Base-by-base conservation (phyloP, 2,329 filamentous ascomycete species). In the Epichloe amarillans region DNA sequence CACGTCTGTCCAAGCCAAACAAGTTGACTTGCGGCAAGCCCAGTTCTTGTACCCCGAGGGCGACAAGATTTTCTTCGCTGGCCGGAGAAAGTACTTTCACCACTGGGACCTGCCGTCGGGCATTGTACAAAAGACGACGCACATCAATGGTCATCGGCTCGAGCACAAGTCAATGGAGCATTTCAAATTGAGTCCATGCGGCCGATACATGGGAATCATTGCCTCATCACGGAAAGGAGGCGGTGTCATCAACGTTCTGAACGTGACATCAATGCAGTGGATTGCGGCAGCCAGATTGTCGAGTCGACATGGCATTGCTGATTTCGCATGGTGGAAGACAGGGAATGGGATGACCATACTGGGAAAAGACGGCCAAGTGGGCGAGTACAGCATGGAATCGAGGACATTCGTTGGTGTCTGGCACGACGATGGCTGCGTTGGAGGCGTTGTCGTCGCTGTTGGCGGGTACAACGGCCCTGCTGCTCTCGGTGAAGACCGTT, bases 301-400 rank as follows among this genome's bases (percentile, higher is more conserved):
- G 61, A 84, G 86, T 56, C 77, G 80, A 46, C 83, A 88, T 47
- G 90, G 90, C 38, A 83, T 97, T 46, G 85, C 88, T 1, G 91
- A 96, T 65, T 94, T 96, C 61, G 82, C 80, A 1, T 98, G 93
- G 93, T 96, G 90, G 90, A 77, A 80, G 49, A 82, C 88, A 54
- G 86, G 90, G 36, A 78, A 83, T 40, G 91, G 90, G 4, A 73
- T 98, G 60, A 84, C 82, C 0, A 85, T 95, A 41, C 80, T 86
- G 1, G 89, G 88, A 53, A 90, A 85, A 66, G 88, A 86, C 57
- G 93, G 93, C 23, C 87, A 95, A 62, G 79, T 97, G 6, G 89
- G 87, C 49, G 93, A 98, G 71, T 98, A 88, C 79, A 84, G 82
- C 62, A 73, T 94, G 53, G 72, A 73, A 21, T 70, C 78, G 23